Percentiles rank a stretch among this genome's conserved stretches.
These are phyloP conservation scores for Sporothrix variecibatus DNA, from an alignment of 2,329 filamentous ascomycete genomes.

Conservation along the genomic window DNA sequence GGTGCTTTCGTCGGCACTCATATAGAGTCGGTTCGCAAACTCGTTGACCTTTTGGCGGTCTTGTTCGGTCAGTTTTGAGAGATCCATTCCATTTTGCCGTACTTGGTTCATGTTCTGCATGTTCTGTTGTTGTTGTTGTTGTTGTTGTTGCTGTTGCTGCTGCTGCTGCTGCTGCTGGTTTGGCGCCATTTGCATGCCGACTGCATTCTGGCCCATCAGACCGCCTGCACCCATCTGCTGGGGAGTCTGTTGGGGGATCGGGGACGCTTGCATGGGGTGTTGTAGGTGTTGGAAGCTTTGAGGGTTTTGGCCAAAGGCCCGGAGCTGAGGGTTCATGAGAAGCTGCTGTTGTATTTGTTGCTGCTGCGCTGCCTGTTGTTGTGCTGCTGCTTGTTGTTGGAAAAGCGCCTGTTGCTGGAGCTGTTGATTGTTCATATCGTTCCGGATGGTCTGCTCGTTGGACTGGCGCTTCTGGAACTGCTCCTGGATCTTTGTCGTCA, in stretches of 20 bases:
- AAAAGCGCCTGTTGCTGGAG: slow-evolving; percentile 38
- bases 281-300: slow-evolving; percentile 61
- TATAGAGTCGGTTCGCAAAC: slow-evolving; percentile 46
- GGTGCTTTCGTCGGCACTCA: slow-evolving; percentile 46
- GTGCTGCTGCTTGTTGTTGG: slow-evolving; percentile 36
- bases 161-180: slow-evolving; percentile 41
- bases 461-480: slow-evolving; percentile 54
- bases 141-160: slow-evolving; percentile 39
- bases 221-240: slow-evolving; percentile 47
- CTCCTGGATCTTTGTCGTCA: slow-evolving; percentile 50
- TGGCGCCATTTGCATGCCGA: slow-evolving; percentile 45
- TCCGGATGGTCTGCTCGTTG: slow-evolving; percentile 53
- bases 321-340: slow-evolving; percentile 44
- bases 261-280: slow-evolving; percentile 59
- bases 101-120: slow-evolving; percentile 42
- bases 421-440: slow-evolving; percentile 48
- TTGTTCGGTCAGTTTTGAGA: slow-evolving; percentile 45
- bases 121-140: neutral
- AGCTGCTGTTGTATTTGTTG: slow-evolving; percentile 45
- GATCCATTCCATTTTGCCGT: slow-evolving; percentile 38
- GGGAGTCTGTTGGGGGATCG: slow-evolving; percentile 51
- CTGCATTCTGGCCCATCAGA: slow-evolving; percentile 31
- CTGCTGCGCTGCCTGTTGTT: slow-evolving; percentile 38
- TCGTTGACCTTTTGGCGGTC: slow-evolving; percentile 51
- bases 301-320: slow-evolving; percentile 41